These are phyloP conservation scores for Cercospora janseana DNA, from an alignment of 2,329 filamentous ascomycete species.

Conservation along the genomic window DNA sequence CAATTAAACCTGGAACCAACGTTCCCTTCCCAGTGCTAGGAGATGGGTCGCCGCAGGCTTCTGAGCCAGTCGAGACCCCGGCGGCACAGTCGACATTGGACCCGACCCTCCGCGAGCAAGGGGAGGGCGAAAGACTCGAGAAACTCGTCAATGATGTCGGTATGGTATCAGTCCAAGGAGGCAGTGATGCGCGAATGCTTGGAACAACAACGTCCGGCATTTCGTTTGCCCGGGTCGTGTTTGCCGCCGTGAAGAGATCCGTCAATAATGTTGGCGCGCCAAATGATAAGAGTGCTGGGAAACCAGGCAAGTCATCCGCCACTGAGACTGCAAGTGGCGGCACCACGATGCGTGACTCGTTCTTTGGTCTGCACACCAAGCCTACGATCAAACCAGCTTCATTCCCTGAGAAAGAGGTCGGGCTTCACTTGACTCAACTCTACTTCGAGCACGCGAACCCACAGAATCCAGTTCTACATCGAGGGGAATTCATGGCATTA, in stretches of 20 bases:
- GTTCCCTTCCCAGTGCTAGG: slow-evolving; percentile 36
- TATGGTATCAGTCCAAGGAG: slow-evolving; percentile 74
- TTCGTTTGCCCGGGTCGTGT: slow-evolving; percentile 90
- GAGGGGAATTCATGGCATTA: slow-evolving; percentile 83
- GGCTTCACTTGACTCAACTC: slow-evolving; percentile 68
- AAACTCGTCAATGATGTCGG: slow-evolving; percentile 68
- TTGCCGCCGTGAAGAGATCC: slow-evolving; percentile 84
- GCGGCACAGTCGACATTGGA: slow-evolving; percentile 31
- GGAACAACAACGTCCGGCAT: slow-evolving; percentile 80
- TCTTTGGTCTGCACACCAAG: slow-evolving; percentile 92
- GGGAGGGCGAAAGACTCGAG: slow-evolving; percentile 61
- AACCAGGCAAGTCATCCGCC: slow-evolving; percentile 55
- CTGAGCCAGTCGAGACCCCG: not conserved
- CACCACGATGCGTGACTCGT: slow-evolving; percentile 89
- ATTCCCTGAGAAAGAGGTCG: slow-evolving; percentile 77
- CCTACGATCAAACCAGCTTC: slow-evolving; percentile 80
- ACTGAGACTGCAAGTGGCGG: slow-evolving; percentile 55
- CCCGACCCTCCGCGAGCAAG: slow-evolving; percentile 43
- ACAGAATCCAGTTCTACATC: slow-evolving; percentile 89
- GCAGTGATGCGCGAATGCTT: slow-evolving; percentile 75
- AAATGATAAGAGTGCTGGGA: slow-evolving; percentile 59
- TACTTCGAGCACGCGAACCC: slow-evolving; percentile 98
- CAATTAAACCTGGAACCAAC: slow-evolving; percentile 38
- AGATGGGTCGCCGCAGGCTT: slow-evolving; percentile 18
- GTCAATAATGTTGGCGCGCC: slow-evolving; percentile 54